Base-by-base conservation (phyloP, 176 grass and related monocot species). In the Eragrostis curvula region DNA sequence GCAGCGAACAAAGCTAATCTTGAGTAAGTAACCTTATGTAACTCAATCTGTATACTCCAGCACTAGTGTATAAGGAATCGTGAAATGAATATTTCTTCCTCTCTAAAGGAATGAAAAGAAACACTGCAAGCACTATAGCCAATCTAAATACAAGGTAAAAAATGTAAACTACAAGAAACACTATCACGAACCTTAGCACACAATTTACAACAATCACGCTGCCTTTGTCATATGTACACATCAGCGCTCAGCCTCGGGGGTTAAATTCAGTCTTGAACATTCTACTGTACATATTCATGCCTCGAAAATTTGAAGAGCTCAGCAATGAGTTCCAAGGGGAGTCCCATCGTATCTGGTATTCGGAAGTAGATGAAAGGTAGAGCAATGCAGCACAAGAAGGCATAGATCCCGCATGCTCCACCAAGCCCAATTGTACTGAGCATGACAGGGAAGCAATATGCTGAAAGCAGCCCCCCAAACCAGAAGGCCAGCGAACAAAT, bases 401-500 rank as follows among this genome's bases (percentile, higher is more conserved):
- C 88, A 67, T 98, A 98, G 39, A 95, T 55, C 71, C 51, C 92
- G 0, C 93, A 94, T 28, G 89, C 81, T 52, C 95, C 88, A 3
- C 83, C 82, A 5, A 98, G 88, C 46, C 90, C 86, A 28, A 98
- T 94, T 27, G 88, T 87, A 39, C 82, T 80, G 62, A 93, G 55
- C 95, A 98, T 94, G 43, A 92, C 79, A 1, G 92, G 95, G 58
- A 98, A 89, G 69, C 88, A 85, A 77, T 94, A 98, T 6, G 88
- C 87, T 39, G 89, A 87, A 10, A 94, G 86, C 27, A 94, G 76
- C 44, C 89, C 86, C n/a, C 92, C 89, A 28, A 94, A 66, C 92
- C 92, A 97, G 81, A 94, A 97, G 76, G 95, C 49, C 28, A 98
- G 86, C n/a, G 95, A 89, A 32, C 95, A 98, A 6, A 93, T 67